Percentiles rank a stretch among this genome's conserved stretches.
Conservation (phyloP, 805 yeast genomes). For the Spathaspora girioi region DNA sequence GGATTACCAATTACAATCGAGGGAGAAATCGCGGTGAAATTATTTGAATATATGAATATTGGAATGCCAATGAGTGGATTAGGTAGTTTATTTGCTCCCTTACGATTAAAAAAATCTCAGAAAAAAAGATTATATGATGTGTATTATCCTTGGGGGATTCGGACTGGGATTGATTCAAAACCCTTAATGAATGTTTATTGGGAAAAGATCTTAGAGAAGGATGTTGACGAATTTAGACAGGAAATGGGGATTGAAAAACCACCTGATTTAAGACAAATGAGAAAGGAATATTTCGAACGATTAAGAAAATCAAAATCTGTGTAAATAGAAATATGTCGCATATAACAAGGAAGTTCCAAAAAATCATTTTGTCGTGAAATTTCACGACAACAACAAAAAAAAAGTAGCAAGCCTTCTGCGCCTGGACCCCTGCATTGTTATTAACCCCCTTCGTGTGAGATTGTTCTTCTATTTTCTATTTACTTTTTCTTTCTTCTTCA, state of each 20-base stretch:
- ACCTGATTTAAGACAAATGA: conserved; percentile 63
- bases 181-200: conserved; percentile 86
- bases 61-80: conserved; percentile 95
- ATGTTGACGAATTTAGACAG: conserved; percentile 65
- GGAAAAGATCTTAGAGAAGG: conserved; percentile 77
- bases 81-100: conserved; percentile 88
- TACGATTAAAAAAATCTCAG: conserved; percentile 63
- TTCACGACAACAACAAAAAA: not conserved
- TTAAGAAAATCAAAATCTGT: conserved; percentile 19
- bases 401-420: not conserved
- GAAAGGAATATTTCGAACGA: conserved; percentile 40
- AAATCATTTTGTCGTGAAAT: not conserved
- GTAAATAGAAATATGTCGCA: not conserved
- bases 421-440: not conserved
- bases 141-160: conserved; percentile 85
- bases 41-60: conserved; percentile 86
- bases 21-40: conserved; percentile 94
- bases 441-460: too few species aligned
- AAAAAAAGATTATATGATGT: conserved; percentile 59
- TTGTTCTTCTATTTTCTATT: not conserved
- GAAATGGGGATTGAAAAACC: conserved; percentile 76
- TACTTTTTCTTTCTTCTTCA: not conserved
- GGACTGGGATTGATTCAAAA: conserved; percentile 66
- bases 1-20: conserved; percentile 89
- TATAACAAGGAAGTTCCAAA: not conserved